Conservation (phyloP, 768 basidiomycete genomes). For the Chiua virens region DNA sequence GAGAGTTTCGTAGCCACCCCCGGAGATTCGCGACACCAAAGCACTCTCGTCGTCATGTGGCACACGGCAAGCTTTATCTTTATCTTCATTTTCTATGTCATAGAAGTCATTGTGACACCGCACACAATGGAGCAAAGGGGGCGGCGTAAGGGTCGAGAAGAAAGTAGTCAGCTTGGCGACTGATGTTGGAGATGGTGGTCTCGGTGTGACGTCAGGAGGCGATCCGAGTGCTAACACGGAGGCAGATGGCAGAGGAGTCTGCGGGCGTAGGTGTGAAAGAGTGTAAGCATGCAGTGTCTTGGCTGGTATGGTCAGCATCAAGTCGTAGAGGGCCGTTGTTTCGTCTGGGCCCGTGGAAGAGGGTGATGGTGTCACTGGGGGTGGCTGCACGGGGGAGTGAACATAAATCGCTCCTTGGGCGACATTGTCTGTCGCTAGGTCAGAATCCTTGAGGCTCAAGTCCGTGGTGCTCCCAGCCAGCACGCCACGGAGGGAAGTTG, state of each 20-base stretch:
- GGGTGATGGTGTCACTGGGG: slow-evolving; percentile 33
- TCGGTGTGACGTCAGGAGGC: slow-evolving; percentile 3
- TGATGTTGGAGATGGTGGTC: slow-evolving; percentile 35
- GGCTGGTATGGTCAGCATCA: slow-evolving; percentile 61
- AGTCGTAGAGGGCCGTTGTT: slow-evolving; percentile 44
- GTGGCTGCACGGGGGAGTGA: slow-evolving; percentile 19
- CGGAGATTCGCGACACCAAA: slow-evolving; percentile 60
- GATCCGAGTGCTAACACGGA: slow-evolving; percentile 12
- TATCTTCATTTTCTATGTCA: slow-evolving; percentile 63
- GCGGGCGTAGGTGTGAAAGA: slow-evolving; percentile 45
- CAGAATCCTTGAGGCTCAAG: slow-evolving; percentile 19
- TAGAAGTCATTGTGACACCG: slow-evolving; percentile 72
- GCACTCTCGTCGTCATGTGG: slow-evolving; percentile 83
- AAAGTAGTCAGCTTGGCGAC: slow-evolving; percentile 54
- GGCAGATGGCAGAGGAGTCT: neutral
- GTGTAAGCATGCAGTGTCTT: slow-evolving; percentile 66
- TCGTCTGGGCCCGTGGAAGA: slow-evolving; percentile 42
- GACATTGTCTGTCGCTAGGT: slow-evolving; percentile 5
- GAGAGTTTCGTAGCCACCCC: slow-evolving; percentile 48
- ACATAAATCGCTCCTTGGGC: slow-evolving; percentile 4
- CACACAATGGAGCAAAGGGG: slow-evolving; percentile 69
- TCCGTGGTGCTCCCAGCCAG: slow-evolving; percentile 23
- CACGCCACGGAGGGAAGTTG: slow-evolving; percentile 11
- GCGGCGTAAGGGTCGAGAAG: slow-evolving; percentile 62
- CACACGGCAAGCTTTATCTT: slow-evolving; percentile 66